Conservation (phyloP, 768 basidiomycete genomes). For the Suillus luteus region DNA sequence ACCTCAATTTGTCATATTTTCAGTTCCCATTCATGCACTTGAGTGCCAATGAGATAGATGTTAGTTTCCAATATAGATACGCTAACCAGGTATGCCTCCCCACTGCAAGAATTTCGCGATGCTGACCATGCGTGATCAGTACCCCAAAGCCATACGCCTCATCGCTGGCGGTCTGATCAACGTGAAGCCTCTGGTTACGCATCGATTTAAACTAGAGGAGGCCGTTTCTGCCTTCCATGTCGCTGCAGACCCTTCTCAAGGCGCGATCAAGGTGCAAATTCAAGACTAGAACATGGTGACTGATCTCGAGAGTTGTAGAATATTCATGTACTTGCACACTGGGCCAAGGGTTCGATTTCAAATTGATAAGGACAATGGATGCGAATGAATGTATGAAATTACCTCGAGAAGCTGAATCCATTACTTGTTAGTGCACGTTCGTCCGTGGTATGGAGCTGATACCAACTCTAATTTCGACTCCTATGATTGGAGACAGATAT, state of each 20-base stretch:
- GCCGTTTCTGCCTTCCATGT: constrained; percentile 80
- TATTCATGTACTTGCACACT: not conserved
- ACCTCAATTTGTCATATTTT: constrained; percentile 3
- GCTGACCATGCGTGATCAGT: constrained; percentile 39
- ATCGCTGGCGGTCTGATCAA: constrained; percentile 74
- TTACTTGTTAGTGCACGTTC: not conserved
- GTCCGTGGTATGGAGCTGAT: not conserved
- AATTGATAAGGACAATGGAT: constrained; percentile 1
- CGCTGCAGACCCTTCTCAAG: constrained; percentile 65
- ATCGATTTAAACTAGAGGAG: constrained; percentile 69
- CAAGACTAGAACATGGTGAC: constrained; percentile 40
- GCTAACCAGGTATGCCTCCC: constrained; percentile 50
- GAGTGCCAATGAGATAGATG: constrained; percentile 69
- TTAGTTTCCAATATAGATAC: constrained; percentile 70
- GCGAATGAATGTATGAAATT: not conserved
- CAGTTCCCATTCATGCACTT: constrained; percentile 76
- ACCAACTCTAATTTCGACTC: not conserved
- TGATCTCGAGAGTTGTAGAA: not conserved
- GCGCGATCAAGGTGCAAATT: constrained; percentile 72
- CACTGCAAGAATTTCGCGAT: not conserved
- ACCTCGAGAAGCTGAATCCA: not conserved
- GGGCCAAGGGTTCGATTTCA: not conserved
- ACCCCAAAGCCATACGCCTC: constrained; percentile 83
- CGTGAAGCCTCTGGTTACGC: constrained; percentile 79
- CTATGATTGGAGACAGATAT: not conserved